phyloP scores from a whole-genome alignment of 768 basidiomycete species.

The Collybia nuda region DNA sequence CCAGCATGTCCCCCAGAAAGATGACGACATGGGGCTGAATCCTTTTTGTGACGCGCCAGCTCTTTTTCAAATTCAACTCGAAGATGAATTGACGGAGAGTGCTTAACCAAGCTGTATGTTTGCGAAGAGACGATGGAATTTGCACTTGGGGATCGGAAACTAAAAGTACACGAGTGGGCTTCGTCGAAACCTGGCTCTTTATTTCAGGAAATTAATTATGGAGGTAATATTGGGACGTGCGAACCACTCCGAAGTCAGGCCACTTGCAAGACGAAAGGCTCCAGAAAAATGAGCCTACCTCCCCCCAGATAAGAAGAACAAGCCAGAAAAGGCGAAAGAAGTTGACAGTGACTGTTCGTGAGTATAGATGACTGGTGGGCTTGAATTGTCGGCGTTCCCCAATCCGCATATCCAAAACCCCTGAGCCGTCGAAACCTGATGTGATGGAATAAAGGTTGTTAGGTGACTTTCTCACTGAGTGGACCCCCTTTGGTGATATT shows the following conservation, averaged over 20 bases:
- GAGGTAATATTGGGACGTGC: slow-evolving; percentile 9
- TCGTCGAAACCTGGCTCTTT: slow-evolving; percentile 10
- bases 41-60: slow-evolving; percentile 63
- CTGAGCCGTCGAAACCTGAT: too few relatives aligned
- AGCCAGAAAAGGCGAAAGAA: slow-evolving; percentile 17
- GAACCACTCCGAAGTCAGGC: slow-evolving; percentile 42
- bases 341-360: slow-evolving; percentile 15
- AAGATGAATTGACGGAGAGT: slow-evolving; percentile 43
- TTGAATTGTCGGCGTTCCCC: slow-evolving; percentile 16
- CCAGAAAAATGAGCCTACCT: slow-evolving; percentile 59
- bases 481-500: background rate
- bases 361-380: slow-evolving; percentile 15
- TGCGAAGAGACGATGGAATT: slow-evolving; percentile 34
- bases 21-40: slow-evolving; percentile 66
- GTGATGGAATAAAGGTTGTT: too few relatives aligned
- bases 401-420: slow-evolving; percentile 12
- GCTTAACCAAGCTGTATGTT: slow-evolving; percentile 40
- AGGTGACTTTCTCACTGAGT: too few relatives aligned
- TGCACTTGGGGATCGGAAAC: slow-evolving; percentile 69
- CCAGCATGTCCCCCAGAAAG: slow-evolving; percentile 77
- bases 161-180: slow-evolving; percentile 59
- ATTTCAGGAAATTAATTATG: background rate
- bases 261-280: slow-evolving; percentile 58
- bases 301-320: slow-evolving; percentile 56
- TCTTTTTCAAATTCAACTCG: slow-evolving; percentile 63